These are phyloP conservation scores for maize (Zea mays) DNA, from an alignment of 176 grass and related monocot genomes.

Conservation along the genomic window Zm-B73-REFERENCE-NAM-5.0 NC_050102.1:128018501-128019000, in stretches of 20 bases:
- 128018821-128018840: no score
- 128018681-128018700: no score
- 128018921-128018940: background rate
- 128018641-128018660: background rate
- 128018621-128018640: background rate
- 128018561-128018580: background rate
- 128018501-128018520: background rate
- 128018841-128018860: no score
- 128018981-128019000: background rate
- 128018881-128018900: background rate
- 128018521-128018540: background rate
- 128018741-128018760: no score
- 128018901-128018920: background rate
- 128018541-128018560: no score
- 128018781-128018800: no score
- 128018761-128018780: no score
- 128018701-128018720: no score
- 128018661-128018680: background rate
- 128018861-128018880: no score
- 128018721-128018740: no score
- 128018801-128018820: no score
- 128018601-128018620: background rate
- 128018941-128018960: constrained; percentile 2
- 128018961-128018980: background rate
- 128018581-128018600: no score